A percentile compares a stretch with the other conserved stretches of the same genome.
Conservation (phyloP, 2,329 filamentous ascomycete species). For the Cercospora nicotianae region DNA sequence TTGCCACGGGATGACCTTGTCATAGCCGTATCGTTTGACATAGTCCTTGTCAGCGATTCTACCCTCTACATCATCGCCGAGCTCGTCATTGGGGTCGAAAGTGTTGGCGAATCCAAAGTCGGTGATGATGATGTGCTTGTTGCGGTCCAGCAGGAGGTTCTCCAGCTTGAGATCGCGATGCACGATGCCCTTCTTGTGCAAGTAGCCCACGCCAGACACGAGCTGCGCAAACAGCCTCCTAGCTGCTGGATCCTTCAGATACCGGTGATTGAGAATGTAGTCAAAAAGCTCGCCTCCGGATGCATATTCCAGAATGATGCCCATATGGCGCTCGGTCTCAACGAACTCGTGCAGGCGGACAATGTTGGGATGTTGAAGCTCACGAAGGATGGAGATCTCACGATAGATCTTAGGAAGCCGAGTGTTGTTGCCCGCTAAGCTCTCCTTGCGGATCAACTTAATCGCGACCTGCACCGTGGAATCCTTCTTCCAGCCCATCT, state of each 20-base stretch:
- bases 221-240: conserved; percentile 91
- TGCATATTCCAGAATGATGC: conserved; percentile 96
- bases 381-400: conserved; percentile 87
- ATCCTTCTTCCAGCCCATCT: conserved; percentile 96
- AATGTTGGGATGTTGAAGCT: conserved; percentile 92
- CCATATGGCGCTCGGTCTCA: conserved; percentile 94
- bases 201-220: conserved; percentile 91
- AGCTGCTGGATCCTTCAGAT: conserved; percentile 89
- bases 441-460: conserved; percentile 93
- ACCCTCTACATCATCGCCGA: conserved; percentile 86
- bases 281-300: conserved; percentile 97
- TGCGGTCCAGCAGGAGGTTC: conserved; percentile 90
- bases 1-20: conserved; percentile 63
- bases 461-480: conserved; percentile 92
- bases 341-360: conserved; percentile 98
- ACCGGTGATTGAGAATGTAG: conserved; percentile 95
- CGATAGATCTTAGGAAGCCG: conserved; percentile 95
- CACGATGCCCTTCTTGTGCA: conserved; percentile 98
- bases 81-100: conserved; percentile 84
- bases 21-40: conserved; percentile 81
- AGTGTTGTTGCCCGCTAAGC: conserved; percentile 81
- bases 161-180: conserved; percentile 96
- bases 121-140: conserved; percentile 98
- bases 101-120: conserved; percentile 99
- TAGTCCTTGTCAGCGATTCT: conserved; percentile 84